phyloP scores from a whole-genome alignment of 192 early-diverging fungal species.

The Backusella morwellensis region DNA sequence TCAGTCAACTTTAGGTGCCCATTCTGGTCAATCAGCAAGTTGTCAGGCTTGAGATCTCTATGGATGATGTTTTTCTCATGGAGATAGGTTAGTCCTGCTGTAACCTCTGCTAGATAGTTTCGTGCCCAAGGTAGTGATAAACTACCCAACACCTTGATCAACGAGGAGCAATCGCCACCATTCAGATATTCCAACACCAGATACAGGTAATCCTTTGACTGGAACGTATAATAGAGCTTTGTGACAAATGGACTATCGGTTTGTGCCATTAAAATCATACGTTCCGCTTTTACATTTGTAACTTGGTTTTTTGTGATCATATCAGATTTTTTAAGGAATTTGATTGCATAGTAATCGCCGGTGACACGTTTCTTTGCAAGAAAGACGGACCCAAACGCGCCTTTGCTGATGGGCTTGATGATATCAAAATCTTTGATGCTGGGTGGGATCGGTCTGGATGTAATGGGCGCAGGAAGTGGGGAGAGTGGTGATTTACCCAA shows the following conservation, averaged over 20 bases:
- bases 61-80: slow-evolving; percentile 79
- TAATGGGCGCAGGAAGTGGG: slow-evolving; percentile 23
- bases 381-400: slow-evolving; percentile 86
- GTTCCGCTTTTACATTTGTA: slow-evolving; percentile 84
- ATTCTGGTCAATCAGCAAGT: slow-evolving; percentile 79
- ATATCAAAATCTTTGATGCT: slow-evolving; percentile 89
- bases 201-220: slow-evolving; percentile 81
- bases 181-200: slow-evolving; percentile 89
- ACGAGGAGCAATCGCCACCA: slow-evolving; percentile 86
- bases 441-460: slow-evolving; percentile 54
- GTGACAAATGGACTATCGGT: slow-evolving; percentile 84
- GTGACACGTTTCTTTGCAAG: slow-evolving; percentile 82
- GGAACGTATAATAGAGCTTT: slow-evolving; percentile 82
- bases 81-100: slow-evolving; percentile 77
- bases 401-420: slow-evolving; percentile 89
- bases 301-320: slow-evolving; percentile 94
- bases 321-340: slow-evolving; percentile 81
- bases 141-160: slow-evolving; percentile 69
- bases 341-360: slow-evolving; percentile 87
- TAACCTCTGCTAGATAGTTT: slow-evolving; percentile 83
- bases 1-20: slow-evolving; percentile 88
- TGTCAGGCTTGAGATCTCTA: slow-evolving; percentile 88
- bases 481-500: slow-evolving; percentile 25
- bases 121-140: slow-evolving; percentile 83
- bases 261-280: slow-evolving; percentile 85